Conservation (phyloP, 2,329 filamentous ascomycete species). For the Fusarium cicatricum region DNA sequence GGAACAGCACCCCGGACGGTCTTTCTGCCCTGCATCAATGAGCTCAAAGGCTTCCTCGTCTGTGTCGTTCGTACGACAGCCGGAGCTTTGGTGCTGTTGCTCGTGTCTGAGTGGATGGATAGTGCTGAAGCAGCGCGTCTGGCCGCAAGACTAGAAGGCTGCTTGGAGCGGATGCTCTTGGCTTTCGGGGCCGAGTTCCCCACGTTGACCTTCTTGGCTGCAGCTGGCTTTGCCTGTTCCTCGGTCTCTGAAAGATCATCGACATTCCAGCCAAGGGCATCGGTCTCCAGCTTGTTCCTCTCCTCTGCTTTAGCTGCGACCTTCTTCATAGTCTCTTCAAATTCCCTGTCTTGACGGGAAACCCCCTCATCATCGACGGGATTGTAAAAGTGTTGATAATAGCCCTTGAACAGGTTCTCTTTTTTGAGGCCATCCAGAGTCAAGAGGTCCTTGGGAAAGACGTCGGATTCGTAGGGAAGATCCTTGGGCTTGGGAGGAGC, state of each 20-base stretch:
- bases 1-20: conserved; percentile 51
- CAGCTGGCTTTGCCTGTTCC: conserved; percentile 7
- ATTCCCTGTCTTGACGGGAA: conserved; percentile 67
- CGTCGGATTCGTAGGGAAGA: conserved; percentile 74
- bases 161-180: conserved; percentile 24
- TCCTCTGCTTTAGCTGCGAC: conserved; percentile 68
- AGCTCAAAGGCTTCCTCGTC: conserved; percentile 42
- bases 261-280: conserved; percentile 68
- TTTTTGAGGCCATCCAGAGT: conserved; percentile 66
- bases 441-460: conserved; percentile 66
- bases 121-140: conserved; percentile 63
- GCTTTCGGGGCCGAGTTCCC: conserved; percentile 1
- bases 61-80: conserved; percentile 22
- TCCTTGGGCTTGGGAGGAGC: conserved; percentile 77
- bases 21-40: conserved; percentile 43
- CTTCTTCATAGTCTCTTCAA: conserved; percentile 61
- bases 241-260: conserved; percentile 56
- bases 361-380: conserved; percentile 74
- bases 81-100: conserved; percentile 17
- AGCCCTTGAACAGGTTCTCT: conserved; percentile 68
- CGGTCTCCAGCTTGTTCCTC: conserved; percentile 71
- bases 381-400: conserved; percentile 67
- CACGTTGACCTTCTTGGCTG: conserved; percentile 4
- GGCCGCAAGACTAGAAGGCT: conserved; percentile 49
- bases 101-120: conserved; percentile 49